These are phyloP conservation scores for Paracoccidioides brasiliensis DNA, from an alignment of 2,329 filamentous ascomycete genomes.

Conservation along the genomic window DNA sequence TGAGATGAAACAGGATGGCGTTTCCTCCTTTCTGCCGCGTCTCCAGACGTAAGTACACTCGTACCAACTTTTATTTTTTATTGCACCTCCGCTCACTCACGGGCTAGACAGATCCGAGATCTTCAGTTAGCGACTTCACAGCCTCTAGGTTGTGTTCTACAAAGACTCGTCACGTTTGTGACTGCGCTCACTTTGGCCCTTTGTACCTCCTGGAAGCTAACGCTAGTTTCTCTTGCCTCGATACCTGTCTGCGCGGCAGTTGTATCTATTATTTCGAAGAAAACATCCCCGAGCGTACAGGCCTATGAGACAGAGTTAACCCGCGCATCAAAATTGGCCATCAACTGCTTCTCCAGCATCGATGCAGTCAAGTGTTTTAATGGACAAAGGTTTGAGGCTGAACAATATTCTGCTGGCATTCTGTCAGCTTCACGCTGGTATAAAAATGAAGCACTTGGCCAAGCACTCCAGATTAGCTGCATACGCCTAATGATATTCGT, in stretches of 20 bases:
- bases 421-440: conserved; percentile 50
- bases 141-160: conserved; percentile 57
- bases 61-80: neutral
- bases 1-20: conserved; percentile 57
- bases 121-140: conserved; percentile 70
- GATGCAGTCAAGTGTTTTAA: conserved; percentile 82
- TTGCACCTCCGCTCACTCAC: neutral
- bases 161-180: conserved; percentile 50
- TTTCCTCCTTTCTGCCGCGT: conserved; percentile 55
- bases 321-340: conserved; percentile 57
- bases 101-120: conserved; percentile 68
- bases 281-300: conserved; percentile 53
- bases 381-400: conserved; percentile 55
- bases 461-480: conserved; percentile 58
- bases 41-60: conserved; percentile 53
- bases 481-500: conserved; percentile 60
- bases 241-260: conserved; percentile 54
- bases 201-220: conserved; percentile 70
- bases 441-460: conserved; percentile 52
- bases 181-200: conserved; percentile 60
- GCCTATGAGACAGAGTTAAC: conserved; percentile 55
- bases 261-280: conserved; percentile 47
- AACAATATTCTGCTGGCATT: conserved; percentile 49
- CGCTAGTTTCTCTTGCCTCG: conserved; percentile 61
- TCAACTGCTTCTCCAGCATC: conserved; percentile 58